These are phyloP conservation scores for Trypethelium eluteriae DNA, from an alignment of 495 filamentous ascomycete species.

Conservation along the genomic window DNA sequence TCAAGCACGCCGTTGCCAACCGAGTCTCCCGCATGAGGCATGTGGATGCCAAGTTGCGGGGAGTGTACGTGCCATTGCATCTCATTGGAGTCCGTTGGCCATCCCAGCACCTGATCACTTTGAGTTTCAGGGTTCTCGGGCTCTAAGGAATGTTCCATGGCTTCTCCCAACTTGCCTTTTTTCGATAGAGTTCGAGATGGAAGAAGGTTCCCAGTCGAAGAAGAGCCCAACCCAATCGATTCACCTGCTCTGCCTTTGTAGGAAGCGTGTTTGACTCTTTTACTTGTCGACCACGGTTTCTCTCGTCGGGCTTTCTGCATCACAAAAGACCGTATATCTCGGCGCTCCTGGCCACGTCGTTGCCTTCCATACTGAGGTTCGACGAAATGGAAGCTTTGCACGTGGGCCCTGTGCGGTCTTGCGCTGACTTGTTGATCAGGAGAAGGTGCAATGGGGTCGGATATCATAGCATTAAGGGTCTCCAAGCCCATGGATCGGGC, in stretches of 20 bases:
- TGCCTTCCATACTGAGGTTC: conserved; percentile 28
- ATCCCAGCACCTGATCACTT: not conserved
- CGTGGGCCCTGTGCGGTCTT: not conserved
- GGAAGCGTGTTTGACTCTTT: conserved; percentile 22
- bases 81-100: conserved; percentile 1
- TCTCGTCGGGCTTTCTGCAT: conserved; percentile 30
- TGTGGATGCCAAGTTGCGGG: not conserved
- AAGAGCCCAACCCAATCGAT: not conserved
- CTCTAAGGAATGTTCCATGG: not conserved
- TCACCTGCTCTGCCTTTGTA: conserved; percentile 19
- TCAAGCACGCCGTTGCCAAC: not conserved
- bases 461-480: conserved; percentile 1
- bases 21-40: not conserved
- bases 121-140: not conserved
- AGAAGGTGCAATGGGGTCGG: not conserved
- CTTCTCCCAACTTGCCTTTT: not conserved
- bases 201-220: not conserved
- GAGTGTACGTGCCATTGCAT: not conserved
- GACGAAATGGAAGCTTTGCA: conserved; percentile 30
- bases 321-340: conserved; percentile 30
- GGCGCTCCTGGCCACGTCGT: conserved; percentile 26
- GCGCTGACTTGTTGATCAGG: not conserved
- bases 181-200: not conserved
- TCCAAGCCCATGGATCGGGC: not conserved
- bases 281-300: conserved; percentile 31